Percentiles rank a stretch among this genome's conserved stretches.
Evolutionary conservation across 768 basidiomycete species (phyloP).

Genomic region (Leccinum subtestaceum): DNA sequence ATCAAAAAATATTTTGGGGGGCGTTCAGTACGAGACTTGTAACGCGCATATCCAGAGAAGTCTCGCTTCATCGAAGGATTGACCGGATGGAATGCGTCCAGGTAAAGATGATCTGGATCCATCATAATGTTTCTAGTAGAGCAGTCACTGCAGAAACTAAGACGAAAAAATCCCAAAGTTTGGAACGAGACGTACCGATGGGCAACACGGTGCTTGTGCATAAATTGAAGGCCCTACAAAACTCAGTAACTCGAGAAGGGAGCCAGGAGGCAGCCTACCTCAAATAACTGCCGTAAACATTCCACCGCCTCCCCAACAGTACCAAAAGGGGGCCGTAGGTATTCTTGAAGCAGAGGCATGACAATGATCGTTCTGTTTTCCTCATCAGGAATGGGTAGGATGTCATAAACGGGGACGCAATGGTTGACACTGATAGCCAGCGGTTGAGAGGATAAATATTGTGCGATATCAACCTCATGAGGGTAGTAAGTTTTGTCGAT

Average conservation of each 20-base stretch:
- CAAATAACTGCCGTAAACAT: background rate
- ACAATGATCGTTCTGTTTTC: conserved; percentile 24
- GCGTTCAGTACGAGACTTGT: background rate
- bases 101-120: background rate
- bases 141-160: background rate
- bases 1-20: background rate
- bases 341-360: conserved; percentile 37
- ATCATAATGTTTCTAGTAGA: background rate
- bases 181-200: background rate
- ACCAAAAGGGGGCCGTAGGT: conserved; percentile 3
- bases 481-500: conserved; percentile 15
- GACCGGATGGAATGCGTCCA: background rate
- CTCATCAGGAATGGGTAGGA: conserved; percentile 10
- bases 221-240: background rate
- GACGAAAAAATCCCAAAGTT: background rate
- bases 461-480: conserved; percentile 31
- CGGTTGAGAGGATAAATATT: conserved; percentile 20
- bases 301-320: accelerated
- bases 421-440: too few relatives aligned
- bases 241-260: background rate
- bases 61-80: background rate
- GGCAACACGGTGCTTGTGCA: background rate
- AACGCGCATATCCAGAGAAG: background rate
- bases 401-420: conserved; percentile 33
- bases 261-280: background rate